Evolutionary conservation across 2,329 filamentous ascomycete species (phyloP), one percentile per base, ranked within the genome.

Genomic region (Leptographium galeiforme): DNA sequence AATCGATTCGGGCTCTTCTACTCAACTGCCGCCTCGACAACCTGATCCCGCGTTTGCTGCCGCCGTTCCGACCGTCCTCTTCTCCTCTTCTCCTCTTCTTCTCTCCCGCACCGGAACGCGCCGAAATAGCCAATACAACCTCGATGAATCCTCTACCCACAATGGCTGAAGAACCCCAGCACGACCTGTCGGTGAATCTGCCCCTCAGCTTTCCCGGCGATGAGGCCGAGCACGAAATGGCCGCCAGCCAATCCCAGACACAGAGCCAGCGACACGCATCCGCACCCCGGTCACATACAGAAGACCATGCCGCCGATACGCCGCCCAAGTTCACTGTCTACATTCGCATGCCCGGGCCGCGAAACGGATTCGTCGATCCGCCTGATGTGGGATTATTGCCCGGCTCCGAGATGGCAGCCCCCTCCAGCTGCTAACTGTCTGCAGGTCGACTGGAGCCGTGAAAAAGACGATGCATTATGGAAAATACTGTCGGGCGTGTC

Each of bases 401-500:
- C 25, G 8, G 30, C 2, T 16, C 4, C 4, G 34, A 19, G 2
- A 16, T 30, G 16, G n/a, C 30, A 33, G 16, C 6, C 33, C 4
- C 34, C 18, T 14, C 12, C 11, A n/a, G 5, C 12, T 30, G 40
- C 18, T n/a, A 34, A 40, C 12, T 8, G 16, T 57, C 56, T 51
- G 8, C 55, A 94, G 89, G 83, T 93, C 53, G 81, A 89, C 67
- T 98, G 93, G 93, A 84, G 90, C 67, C 77, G 84, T 1, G 73
- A 77, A 25, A 97, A 96, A 67, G 93, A 97, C 63, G 85, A 88
- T 56, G 82, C 82, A 11, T 70, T 98, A 16, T 98, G 93, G 93
- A 87, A 87, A 66, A 81, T 95, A 51, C 78, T 97, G 7, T 95
- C 89, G 0, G 84, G 84, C 57, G 82, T 85, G 36, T 82, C 87